A percentile compares a stretch with the other conserved stretches of the same genome.
These are phyloP conservation scores for Rhodomyrtus psidioides DNA, from an alignment of 441 rosid genomes.

Conservation along the genomic window DNA sequence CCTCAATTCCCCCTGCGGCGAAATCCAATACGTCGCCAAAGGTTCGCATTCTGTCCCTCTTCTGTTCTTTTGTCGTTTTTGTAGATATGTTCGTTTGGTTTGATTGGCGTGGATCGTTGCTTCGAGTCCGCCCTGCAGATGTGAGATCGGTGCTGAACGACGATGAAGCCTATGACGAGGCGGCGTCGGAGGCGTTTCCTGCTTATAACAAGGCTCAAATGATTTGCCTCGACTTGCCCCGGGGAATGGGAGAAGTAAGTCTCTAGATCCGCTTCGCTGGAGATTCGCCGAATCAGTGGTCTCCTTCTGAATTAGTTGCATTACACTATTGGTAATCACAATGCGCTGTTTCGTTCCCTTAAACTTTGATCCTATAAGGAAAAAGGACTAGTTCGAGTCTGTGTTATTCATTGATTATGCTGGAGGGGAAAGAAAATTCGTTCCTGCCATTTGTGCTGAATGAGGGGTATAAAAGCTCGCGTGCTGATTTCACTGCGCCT, in stretches of 20 bases:
- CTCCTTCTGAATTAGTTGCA: not conserved
- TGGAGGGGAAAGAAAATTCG: not conserved
- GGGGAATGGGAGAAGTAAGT: constrained; percentile 62
- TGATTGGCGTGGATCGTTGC: not conserved
- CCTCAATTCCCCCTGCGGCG: constrained; percentile 90
- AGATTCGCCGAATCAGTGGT: not conserved
- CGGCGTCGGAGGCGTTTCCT: constrained; percentile 79
- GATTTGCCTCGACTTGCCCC: constrained; percentile 78
- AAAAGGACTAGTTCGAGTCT: not conserved
- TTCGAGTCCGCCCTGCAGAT: constrained; percentile 31
- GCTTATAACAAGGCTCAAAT: constrained; percentile 79
- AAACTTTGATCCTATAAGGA: not conserved
- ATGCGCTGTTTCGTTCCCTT: not conserved
- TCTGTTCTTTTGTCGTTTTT: not conserved
- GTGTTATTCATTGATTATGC: not conserved
- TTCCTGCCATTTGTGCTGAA: not conserved
- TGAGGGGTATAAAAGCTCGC: not conserved
- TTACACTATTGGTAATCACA: not conserved
- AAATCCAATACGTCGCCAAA: constrained; percentile 85
- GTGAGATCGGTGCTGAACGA: constrained; percentile 66
- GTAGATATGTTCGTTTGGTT: not conserved
- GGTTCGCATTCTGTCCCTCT: constrained; percentile 18
- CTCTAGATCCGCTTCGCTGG: not conserved
- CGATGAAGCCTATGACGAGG: constrained; percentile 57
- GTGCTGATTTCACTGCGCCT: not conserved